Percentiles rank a stretch among this genome's conserved stretches.
These are phyloP conservation scores for Coccomyxa sp. DNA, from an alignment of 139 green algal species.

Conservation along the genomic window DNA sequence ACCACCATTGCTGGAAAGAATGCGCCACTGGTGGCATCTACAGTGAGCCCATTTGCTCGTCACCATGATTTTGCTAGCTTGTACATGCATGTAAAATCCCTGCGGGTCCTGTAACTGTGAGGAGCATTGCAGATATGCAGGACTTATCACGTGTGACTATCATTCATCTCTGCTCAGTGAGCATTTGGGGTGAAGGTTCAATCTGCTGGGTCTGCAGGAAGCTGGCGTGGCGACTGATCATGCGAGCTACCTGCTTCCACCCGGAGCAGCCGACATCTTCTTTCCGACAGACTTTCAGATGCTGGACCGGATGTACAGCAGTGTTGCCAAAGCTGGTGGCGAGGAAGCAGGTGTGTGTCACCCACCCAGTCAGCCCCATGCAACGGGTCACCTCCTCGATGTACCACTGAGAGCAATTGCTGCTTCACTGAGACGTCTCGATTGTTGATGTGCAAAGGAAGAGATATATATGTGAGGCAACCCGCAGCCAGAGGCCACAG, in stretches of 20 bases:
- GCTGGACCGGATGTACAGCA: conserved; percentile 50
- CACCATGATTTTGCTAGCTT: background rate
- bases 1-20: conserved; percentile 57
- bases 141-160: background rate
- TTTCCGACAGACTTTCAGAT: conserved; percentile 85
- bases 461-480: too few species aligned
- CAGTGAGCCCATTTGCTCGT: conserved; percentile 13
- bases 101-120: background rate
- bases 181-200: background rate
- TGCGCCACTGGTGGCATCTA: conserved; percentile 77
- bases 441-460: too few species aligned
- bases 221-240: conserved; percentile 44
- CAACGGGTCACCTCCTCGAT: too few species aligned
- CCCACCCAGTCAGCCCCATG: too few species aligned
- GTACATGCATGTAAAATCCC: background rate
- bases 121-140: background rate
- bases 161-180: background rate
- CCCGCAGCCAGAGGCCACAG: too few species aligned
- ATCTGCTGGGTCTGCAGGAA: background rate
- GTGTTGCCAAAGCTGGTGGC: background rate
- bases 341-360: too few species aligned
- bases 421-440: too few species aligned
- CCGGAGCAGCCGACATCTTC: conserved; percentile 78
- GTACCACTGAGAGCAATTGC: too few species aligned
- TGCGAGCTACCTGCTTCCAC: conserved; percentile 39